Evolutionary conservation across 2,329 filamentous ascomycete genomes (phyloP), one percentile per base, ranked within the genome.

Genomic region (Neoarthrinium moseri): DNA sequence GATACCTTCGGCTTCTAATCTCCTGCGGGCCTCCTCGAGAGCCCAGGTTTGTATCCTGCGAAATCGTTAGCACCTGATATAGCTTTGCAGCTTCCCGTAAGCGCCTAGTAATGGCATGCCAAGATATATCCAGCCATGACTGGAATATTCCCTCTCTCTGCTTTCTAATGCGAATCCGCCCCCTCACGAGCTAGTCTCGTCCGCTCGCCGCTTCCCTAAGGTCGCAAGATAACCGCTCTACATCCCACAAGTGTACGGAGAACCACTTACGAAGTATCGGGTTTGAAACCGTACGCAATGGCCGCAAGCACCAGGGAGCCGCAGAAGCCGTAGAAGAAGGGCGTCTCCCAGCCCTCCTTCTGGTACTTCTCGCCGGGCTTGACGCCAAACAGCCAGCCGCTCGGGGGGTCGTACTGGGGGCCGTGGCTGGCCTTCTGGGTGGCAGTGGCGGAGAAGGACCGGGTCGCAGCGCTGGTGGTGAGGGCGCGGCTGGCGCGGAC

Each of bases 31-130:
- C 75, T 99, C 94, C 73, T 99, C 94, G 34, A 99, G 83, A 52
- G 94, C 94, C 94, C 94, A 99, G 45, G 92, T 97, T 77, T 97
- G 94, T 83, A 99, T 96, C 69, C 94, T 99, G 60, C 50, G 47
- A 15, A 43, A 22, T 15, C 18, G 54, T 69, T 58, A 68, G 64
- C 52, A 55, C 32, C 46, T 21, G 15, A 1, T 41, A n/a, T n/a
- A n/a, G n/a, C n/a, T n/a, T n/a, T n/a, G n/a, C n/a, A n/a, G n/a
- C n/a, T n/a, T n/a, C n/a, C n/a, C n/a, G n/a, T n/a, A n/a, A n/a
- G n/a, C n/a, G n/a, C n/a, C n/a, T n/a, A n/a, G n/a, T n/a, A n/a
- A n/a, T n/a, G n/a, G n/a, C n/a, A n/a, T n/a, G n/a, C n/a, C n/a
- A n/a, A n/a, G n/a, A n/a, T n/a, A n/a, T n/a, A n/a, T n/a, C n/a